phyloP scores from a whole-genome alignment of 2,329 filamentous ascomycete genomes.

The Diaporthe longicolla region DNA sequence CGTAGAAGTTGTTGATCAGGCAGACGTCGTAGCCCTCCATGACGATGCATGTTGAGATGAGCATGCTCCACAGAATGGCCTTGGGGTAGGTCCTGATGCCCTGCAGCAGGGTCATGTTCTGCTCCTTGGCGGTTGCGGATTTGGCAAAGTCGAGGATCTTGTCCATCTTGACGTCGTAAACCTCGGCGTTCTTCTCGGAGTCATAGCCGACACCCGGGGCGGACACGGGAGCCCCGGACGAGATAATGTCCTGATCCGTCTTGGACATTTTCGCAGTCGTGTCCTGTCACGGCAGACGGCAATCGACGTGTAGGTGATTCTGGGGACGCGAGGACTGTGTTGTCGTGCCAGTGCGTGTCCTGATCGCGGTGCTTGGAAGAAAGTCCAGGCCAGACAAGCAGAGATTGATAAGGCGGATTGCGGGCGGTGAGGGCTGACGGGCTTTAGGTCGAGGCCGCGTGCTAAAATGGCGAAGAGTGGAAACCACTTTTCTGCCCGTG shows the following conservation, averaged over 20 bases:
- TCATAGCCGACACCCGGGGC: conserved; percentile 41
- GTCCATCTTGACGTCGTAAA: conserved; percentile 48
- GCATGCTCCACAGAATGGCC: conserved; percentile 84
- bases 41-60: conserved; percentile 91
- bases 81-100: conserved; percentile 88
- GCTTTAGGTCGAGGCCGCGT: conserved; percentile 17
- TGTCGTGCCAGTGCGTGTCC: conserved; percentile 22
- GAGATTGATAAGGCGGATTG: conserved; percentile 18
- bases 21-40: conserved; percentile 94
- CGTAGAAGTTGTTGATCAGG: conserved; percentile 83
- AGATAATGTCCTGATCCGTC: conserved; percentile 34
- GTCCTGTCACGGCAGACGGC: background rate
- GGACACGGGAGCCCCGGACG: conserved; percentile 36
- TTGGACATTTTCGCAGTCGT: conserved; percentile 41
- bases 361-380: background rate
- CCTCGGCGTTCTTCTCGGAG: conserved; percentile 35
- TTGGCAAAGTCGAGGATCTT: conserved; percentile 61
- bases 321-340: conserved; percentile 44
- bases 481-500: conserved; percentile 36
- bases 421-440: conserved; percentile 38
- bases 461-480: conserved; percentile 36
- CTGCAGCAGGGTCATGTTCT: conserved; percentile 79
- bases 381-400: conserved; percentile 19
- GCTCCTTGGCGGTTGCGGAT: conserved; percentile 72
- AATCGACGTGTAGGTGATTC: background rate